Conservation (phyloP, 2,329 filamentous ascomycete genomes). For the Fusarium sp. region DNA sequence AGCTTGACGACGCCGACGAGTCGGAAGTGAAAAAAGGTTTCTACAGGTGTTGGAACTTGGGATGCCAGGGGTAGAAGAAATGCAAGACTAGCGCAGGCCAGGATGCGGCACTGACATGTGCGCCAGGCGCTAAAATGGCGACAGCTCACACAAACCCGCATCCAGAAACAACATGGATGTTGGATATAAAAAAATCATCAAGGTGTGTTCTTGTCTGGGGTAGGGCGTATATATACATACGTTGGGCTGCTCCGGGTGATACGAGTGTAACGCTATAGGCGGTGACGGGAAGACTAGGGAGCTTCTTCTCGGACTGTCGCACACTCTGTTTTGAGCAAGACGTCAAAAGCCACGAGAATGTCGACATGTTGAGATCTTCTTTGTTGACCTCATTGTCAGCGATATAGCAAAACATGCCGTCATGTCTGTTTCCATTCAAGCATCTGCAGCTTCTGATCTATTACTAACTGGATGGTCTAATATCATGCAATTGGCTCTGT, state of each 20-base stretch:
- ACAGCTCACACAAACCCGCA: slow-evolving; percentile 15
- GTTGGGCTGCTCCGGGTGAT: neutral
- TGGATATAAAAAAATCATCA: slow-evolving; percentile 14
- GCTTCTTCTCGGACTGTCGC: slow-evolving; percentile 8
- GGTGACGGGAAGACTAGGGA: neutral
- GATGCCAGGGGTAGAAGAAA: slow-evolving; percentile 29
- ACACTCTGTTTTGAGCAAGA: slow-evolving; percentile 19
- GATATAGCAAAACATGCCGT: slow-evolving; percentile 16
- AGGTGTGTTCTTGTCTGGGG: neutral
- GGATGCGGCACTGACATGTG: slow-evolving; percentile 27
- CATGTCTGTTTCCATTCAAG: slow-evolving; percentile 1
- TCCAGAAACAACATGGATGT: neutral
- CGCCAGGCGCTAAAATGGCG: slow-evolving; percentile 37
- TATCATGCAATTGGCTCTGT: slow-evolving; percentile 1
- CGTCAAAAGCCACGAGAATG: slow-evolving; percentile 46
- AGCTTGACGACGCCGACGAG: slow-evolving; percentile 9
- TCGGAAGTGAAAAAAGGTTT: slow-evolving; percentile 2
- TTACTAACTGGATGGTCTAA: neutral
- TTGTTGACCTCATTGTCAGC: slow-evolving; percentile 22
- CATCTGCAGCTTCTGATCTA: slow-evolving; percentile 1
- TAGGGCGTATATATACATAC: neutral
- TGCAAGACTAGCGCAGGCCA: slow-evolving; percentile 36
- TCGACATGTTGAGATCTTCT: slow-evolving; percentile 39
- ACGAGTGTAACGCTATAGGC: neutral
- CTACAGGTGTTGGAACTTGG: slow-evolving; percentile 4